Percentiles rank a stretch among this genome's conserved stretches.
Evolutionary conservation across 225 moss, liverwort and hornwort species (phyloP).

Genomic region (Ulota crispa): DNA sequence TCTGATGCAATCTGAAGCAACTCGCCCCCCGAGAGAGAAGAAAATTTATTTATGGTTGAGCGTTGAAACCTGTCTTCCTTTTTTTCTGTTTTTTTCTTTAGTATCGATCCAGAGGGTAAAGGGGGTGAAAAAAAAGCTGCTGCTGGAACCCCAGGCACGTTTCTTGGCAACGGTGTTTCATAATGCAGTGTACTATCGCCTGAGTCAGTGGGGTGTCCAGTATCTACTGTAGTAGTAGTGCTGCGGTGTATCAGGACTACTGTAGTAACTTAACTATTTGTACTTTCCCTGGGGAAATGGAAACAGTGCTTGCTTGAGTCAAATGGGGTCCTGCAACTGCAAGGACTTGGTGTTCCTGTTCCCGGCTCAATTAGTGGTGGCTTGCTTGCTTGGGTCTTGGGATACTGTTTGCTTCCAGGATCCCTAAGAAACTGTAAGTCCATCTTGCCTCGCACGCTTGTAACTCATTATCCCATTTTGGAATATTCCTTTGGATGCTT

Average conservation of each 20-base stretch:
- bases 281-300: constrained; percentile 16
- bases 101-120: neutral
- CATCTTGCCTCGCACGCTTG: constrained; percentile 12
- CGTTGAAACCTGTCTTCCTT: too few relatives aligned
- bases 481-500: constrained; percentile 12
- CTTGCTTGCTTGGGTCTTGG: neutral
- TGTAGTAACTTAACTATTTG: neutral
- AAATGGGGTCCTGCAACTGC: constrained; percentile 8
- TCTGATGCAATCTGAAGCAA: neutral
- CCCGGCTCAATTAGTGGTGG: constrained; percentile 7
- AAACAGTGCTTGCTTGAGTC: constrained; percentile 12
- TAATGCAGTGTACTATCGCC: constrained; percentile 18
- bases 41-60: too few relatives aligned
- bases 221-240: too few relatives aligned
- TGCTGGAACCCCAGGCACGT: neutral
- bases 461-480: constrained; percentile 6
- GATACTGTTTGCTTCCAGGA: constrained; percentile 3
- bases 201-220: constrained; percentile 9
- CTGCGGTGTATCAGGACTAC: too few relatives aligned
- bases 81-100: neutral
- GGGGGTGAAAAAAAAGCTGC: too few relatives aligned
- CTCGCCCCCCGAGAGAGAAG: neutral
- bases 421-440: neutral
- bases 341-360: neutral
- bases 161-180: constrained; percentile 14